Evolutionary conservation across 306 rosid species (phyloP).

Genomic region (Argentina anserina): DNA sequence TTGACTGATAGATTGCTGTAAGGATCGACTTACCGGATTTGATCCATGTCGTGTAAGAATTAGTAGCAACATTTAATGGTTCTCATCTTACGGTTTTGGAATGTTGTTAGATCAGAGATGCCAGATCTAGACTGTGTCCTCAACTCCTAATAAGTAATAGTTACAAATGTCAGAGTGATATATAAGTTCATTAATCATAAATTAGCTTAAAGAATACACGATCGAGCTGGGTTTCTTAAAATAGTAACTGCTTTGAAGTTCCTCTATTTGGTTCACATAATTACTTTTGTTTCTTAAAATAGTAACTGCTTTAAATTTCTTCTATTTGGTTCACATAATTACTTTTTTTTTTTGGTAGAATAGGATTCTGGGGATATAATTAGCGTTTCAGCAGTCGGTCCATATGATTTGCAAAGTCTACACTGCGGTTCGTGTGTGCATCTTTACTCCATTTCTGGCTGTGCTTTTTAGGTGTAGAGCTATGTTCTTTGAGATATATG

Average conservation of each 20-base stretch:
- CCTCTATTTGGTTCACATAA: not conserved
- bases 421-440: not conserved
- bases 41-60: not conserved
- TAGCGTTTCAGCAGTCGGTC: not conserved
- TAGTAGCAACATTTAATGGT: not conserved
- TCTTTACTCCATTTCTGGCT: not conserved
- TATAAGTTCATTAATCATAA: too few species aligned
- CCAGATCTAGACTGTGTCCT: not conserved
- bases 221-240: not conserved
- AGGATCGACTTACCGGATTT: not conserved
- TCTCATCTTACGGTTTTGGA: not conserved
- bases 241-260: not conserved
- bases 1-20: too few species aligned
- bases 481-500: not conserved
- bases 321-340: not conserved
- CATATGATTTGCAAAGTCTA: not conserved
- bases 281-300: not conserved
- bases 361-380: not conserved
- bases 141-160: not conserved
- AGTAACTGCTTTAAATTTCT: not conserved
- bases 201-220: not conserved
- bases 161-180: not conserved
- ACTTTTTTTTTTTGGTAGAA: not conserved
- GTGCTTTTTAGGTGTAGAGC: not conserved
- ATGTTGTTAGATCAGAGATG: not conserved